Percentiles rank a stretch among this genome's conserved stretches.
Conservation (phyloP, 2,329 filamentous ascomycete species). For the Penicillium sp. region DNA sequence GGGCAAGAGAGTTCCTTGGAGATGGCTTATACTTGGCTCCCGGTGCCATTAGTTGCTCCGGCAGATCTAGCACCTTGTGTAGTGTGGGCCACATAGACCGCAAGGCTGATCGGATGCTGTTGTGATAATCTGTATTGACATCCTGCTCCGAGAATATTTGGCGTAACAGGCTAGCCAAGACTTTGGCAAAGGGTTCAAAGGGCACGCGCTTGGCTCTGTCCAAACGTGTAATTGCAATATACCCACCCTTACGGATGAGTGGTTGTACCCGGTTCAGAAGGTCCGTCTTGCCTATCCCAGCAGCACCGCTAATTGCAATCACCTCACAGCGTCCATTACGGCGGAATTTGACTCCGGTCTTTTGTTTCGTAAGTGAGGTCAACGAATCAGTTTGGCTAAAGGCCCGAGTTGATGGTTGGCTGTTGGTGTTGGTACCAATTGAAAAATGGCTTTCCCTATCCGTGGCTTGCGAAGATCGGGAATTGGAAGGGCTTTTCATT, state of each 20-base stretch:
- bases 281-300: conserved; percentile 62
- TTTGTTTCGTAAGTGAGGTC: conserved; percentile 35
- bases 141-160: conserved; percentile 67
- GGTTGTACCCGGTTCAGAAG: conserved; percentile 59
- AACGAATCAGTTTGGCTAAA: conserved; percentile 34
- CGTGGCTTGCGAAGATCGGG: conserved; percentile 35
- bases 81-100: conserved; percentile 59
- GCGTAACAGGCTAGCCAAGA: conserved; percentile 61
- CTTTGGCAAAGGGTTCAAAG: conserved; percentile 60
- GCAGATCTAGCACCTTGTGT: conserved; percentile 59
- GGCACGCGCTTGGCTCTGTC: conserved; percentile 60
- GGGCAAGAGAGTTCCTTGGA: conserved; percentile 27
- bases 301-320: conserved; percentile 56
- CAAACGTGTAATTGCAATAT: conserved; percentile 61
- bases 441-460: conserved; percentile 42
- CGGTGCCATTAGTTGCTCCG: conserved; percentile 61
- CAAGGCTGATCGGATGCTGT: conserved; percentile 56
- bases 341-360: conserved; percentile 50
- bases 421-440: conserved; percentile 30
- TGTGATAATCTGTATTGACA: conserved; percentile 61
- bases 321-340: conserved; percentile 59
- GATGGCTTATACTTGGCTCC: conserved; percentile 36
- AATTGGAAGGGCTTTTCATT: conserved; percentile 39
- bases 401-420: conserved; percentile 33
- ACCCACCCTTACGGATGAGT: conserved; percentile 57